Evolutionary conservation across 2,329 filamentous ascomycete species (phyloP).

Genomic region (Venturiaceae sp.): DNA sequence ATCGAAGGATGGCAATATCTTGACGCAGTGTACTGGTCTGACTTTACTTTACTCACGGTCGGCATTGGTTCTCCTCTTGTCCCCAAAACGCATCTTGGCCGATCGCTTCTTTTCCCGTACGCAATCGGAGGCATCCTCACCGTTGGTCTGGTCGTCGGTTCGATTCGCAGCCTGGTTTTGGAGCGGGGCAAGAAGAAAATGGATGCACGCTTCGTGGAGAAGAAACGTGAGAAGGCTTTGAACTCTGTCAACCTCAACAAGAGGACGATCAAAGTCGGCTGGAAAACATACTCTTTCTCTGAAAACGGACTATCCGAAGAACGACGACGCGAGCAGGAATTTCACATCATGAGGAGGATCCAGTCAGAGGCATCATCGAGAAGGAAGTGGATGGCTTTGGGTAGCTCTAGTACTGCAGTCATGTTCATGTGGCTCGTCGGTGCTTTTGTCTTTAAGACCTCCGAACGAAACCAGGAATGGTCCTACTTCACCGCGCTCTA

Average conservation of each 20-base stretch:
- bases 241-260: constrained; percentile 26
- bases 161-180: constrained; percentile 39
- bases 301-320: constrained; percentile 26
- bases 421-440: constrained; percentile 36
- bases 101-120: constrained; percentile 43
- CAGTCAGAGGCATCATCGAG: constrained; percentile 25
- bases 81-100: constrained; percentile 39
- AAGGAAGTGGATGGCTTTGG: constrained; percentile 30
- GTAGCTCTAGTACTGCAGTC: constrained; percentile 27
- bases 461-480: constrained; percentile 37
- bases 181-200: constrained; percentile 43
- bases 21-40: constrained; percentile 46
- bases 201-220: constrained; percentile 38
- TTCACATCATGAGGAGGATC: constrained; percentile 30
- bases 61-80: constrained; percentile 42
- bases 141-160: constrained; percentile 45
- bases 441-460: constrained; percentile 38
- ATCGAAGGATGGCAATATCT: constrained; percentile 44
- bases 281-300: constrained; percentile 29
- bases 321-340: constrained; percentile 38
- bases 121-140: constrained; percentile 46
- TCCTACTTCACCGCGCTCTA: constrained; percentile 43
- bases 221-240: constrained; percentile 33
- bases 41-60: constrained; percentile 46
- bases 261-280: constrained; percentile 33